These are phyloP conservation scores for Phytophthora vignae DNA, from an alignment of 352 stramenopile species.

Conservation along the genomic window DNA sequence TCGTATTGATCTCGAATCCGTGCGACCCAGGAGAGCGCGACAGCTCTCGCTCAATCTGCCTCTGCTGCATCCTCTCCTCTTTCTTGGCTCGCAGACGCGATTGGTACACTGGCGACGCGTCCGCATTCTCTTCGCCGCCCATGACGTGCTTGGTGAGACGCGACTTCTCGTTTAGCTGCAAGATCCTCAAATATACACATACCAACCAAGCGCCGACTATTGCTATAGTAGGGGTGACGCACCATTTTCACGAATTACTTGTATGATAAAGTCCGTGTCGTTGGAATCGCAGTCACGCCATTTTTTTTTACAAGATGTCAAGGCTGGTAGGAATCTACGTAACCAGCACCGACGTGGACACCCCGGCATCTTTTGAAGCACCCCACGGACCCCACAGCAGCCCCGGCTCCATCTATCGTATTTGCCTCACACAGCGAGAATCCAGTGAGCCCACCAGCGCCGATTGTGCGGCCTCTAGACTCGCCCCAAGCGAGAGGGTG, in stretches of 20 bases:
- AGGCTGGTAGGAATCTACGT: too few species aligned
- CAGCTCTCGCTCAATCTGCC: conserved; percentile 25
- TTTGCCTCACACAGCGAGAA: neutral
- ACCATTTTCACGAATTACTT: too few species aligned
- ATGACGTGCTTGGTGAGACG: conserved; percentile 2
- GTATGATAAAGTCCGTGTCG: too few species aligned
- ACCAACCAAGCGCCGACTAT: too few species aligned
- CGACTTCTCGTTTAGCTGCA: conserved; percentile 12
- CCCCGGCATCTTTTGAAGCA: neutral
- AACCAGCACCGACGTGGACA: neutral
- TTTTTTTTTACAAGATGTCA: too few species aligned
- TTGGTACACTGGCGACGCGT: conserved; percentile 38
- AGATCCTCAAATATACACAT: neutral
- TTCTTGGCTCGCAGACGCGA: conserved; percentile 70
- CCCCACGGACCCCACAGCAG: neutral
- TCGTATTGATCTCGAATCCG: conserved; percentile 14
- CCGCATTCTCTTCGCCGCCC: conserved; percentile 12
- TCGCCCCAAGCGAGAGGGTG: conserved; percentile 13
- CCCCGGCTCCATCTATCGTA: conserved; percentile 7
- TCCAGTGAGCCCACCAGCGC: neutral
- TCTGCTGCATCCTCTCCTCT: conserved; percentile 50
- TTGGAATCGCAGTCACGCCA: too few species aligned
- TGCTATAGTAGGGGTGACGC: too few species aligned
- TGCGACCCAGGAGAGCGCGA: conserved; percentile 8
- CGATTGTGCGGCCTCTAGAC: neutral